Evolutionary conservation across 495 filamentous ascomycete genomes (phyloP), one percentile per base, ranked within the genome.

Genomic region (Astrocystis sublimbata): DNA sequence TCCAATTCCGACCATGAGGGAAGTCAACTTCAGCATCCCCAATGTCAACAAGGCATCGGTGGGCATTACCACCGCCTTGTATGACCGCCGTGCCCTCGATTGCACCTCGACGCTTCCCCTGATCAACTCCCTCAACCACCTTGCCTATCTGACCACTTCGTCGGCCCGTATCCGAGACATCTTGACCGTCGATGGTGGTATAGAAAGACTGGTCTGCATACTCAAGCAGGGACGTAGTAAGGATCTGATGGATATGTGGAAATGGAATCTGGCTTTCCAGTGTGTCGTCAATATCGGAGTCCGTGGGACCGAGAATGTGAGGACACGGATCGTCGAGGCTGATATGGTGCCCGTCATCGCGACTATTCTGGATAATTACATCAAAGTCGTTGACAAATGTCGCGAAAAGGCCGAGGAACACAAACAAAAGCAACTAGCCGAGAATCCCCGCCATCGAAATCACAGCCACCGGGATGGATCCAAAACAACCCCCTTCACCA

Each of bases 231-330:
- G 94, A 64, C 83, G 92, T 73, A 96, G 91, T 71, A 92, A 92
- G 79, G 92, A 98, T 74, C 86, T 97, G 87, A 97, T 97, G 93
- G 93, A 96, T 71, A 96, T 96, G 90, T 98, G 94, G 96, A 98
- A 98, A 79, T 98, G 94, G 94, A 98, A 97, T 70, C 82, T 98
- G 54, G 94, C 94, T 43, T 97, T 98, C 71, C 94, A 98, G 71
- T 98, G 96, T 73, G 93, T 97, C 31, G 92, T 98, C 71, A 98
- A 98, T 73, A 97, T 98, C 71, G 94, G 94, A 24, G 94, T 98
- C 65, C 86, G 94, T 58, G 94, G 94, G 58, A 96, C 94, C 5
- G 94, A 98, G 76, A 85, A 80, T 61, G 94, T 98, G 55, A 84
- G 94, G 52, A 97, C 96, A 46, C 83, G 94, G 63, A 93, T 98